Conservation (phyloP, 2,329 filamentous ascomycete genomes). For the Eurotiales sp. region DNA sequence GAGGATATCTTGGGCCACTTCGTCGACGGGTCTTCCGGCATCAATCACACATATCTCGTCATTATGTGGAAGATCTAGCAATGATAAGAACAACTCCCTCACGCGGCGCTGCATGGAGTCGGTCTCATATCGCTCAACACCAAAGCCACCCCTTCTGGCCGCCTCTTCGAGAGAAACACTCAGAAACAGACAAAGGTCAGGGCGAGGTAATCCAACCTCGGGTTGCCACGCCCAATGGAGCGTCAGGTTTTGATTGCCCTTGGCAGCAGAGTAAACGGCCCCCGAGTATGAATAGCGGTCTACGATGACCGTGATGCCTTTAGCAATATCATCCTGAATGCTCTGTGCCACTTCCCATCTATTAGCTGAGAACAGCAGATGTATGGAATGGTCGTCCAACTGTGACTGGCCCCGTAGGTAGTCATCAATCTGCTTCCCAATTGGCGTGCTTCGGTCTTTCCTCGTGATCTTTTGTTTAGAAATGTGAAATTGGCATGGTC, state of each 20-base stretch:
- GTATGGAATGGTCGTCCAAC: conserved; percentile 83
- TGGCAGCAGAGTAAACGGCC: conserved; percentile 88
- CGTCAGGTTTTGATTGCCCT: conserved; percentile 65
- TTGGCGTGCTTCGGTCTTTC: conserved; percentile 74
- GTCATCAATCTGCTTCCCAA: conserved; percentile 79
- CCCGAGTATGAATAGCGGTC: conserved; percentile 96
- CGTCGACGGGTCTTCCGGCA: conserved; percentile 50
- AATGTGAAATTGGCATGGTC: conserved; percentile 10
- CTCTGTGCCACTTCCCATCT: conserved; percentile 66
- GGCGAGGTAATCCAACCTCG: conserved; percentile 80
- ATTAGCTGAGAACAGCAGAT: conserved; percentile 86
- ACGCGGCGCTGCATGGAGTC: conserved; percentile 78
- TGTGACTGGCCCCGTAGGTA: conserved; percentile 71
- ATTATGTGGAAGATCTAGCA: conserved; percentile 47
- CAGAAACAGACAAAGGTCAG: conserved; percentile 84
- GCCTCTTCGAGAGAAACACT: conserved; percentile 73
- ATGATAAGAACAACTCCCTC: conserved; percentile 63
- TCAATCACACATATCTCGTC: conserved; percentile 54
- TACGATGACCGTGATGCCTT: conserved; percentile 73
- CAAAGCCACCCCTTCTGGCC: conserved; percentile 76
- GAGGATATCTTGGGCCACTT: conserved; percentile 46
- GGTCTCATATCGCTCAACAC: conserved; percentile 83
- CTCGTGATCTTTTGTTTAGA: conserved; percentile 12
- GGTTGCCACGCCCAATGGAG: conserved; percentile 79
- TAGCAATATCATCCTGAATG: conserved; percentile 49